Evolutionary conservation across 371 early-diverging fungal species (phyloP), one percentile per base, ranked within the genome.

Genomic region (Saksenaea oblongispora): DNA sequence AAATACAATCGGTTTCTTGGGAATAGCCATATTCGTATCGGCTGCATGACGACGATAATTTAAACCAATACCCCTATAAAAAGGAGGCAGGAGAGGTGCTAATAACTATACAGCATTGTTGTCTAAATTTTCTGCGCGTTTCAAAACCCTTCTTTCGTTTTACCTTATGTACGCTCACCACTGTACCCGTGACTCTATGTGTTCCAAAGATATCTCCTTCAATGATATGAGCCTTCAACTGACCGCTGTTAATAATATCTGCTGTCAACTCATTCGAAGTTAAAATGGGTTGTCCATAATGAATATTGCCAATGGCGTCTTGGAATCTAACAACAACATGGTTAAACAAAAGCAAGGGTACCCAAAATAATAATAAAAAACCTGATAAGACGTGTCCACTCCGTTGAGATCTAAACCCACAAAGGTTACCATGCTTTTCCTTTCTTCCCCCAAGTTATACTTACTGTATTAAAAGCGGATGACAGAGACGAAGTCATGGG

Each of bases 21-120:
- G 86, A 27, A 79, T 70, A 0, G 73, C 61, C 60, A 75, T 66
- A 1, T 79, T 80, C 27, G 78, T 78, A 55, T 85, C 86, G 9
- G 64, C 70, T 1, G 88, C 88, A 65, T 88, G 88, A 31, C 72
- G 69, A 2, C 68, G 69, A 66, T 88, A 88, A 63, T 88, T 88
- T 24, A 88, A 69, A 0, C 88, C 88, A 39, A 88, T 84, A 47
- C 88, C 80, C 24, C 82, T 73, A 63, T 84, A 78, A 37, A 74
- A 63, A 5, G 65, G 55, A 14, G 69, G 67, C 5, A 66, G 56
- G 26, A 86, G 34, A 3, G 86, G 86, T 0, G 86, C 69, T 3
- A 86, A 71, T 9, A 86, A 63, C 73, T 74, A 37, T 11, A 42
- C 10, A 27, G 28, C 10, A 17, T 24, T 59, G 17, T 62, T 17